Percentiles rank a stretch among this genome's conserved stretches.
Conservation (phyloP, 257 asterid species). For the Nicotiana tomentosiformis region DNA sequence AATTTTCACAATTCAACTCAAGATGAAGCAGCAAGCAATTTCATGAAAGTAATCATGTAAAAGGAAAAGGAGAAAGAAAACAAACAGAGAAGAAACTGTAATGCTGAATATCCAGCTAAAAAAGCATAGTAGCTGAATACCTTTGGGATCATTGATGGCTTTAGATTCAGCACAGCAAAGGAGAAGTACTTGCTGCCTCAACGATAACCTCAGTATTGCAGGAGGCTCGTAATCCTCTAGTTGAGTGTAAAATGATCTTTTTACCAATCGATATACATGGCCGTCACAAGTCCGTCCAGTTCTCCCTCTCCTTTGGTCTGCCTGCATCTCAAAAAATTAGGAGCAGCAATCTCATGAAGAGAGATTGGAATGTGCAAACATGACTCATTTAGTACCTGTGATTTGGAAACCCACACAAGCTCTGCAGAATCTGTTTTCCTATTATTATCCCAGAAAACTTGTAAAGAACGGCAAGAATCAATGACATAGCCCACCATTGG, state of each 20-base stretch:
- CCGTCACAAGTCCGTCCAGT: conserved; percentile 99
- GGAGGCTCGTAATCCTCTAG: conserved; percentile 81
- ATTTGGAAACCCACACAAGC: conserved; percentile 94
- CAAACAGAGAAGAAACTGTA: not conserved
- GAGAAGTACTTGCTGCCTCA: conserved; percentile 77
- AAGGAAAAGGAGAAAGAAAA: not conserved
- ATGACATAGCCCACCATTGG: conserved; percentile 93
- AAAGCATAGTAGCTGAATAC: conserved; percentile 27
- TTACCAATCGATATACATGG: conserved; percentile 71
- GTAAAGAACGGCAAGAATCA: conserved; percentile 97
- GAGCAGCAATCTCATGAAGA: conserved; percentile 8
- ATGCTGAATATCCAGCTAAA: not conserved
- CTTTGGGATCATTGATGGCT: conserved; percentile 90
- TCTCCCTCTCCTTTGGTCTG: conserved; percentile 92
- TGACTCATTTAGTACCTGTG: conserved; percentile 58
- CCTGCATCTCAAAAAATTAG: conserved; percentile 39
- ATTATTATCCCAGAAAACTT: conserved; percentile 77
- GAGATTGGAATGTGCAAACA: conserved; percentile 2
- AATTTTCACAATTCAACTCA: not conserved
- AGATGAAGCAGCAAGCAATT: not conserved
- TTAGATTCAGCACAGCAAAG: conserved; percentile 84
- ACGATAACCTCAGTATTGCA: conserved; percentile 66
- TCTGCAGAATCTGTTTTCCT: conserved; percentile 66
- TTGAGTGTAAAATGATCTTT: conserved; percentile 61
- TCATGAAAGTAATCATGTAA: not conserved